Conservation (phyloP, 23 red algal genomes). For the Gracilaria gracilis region DNA sequence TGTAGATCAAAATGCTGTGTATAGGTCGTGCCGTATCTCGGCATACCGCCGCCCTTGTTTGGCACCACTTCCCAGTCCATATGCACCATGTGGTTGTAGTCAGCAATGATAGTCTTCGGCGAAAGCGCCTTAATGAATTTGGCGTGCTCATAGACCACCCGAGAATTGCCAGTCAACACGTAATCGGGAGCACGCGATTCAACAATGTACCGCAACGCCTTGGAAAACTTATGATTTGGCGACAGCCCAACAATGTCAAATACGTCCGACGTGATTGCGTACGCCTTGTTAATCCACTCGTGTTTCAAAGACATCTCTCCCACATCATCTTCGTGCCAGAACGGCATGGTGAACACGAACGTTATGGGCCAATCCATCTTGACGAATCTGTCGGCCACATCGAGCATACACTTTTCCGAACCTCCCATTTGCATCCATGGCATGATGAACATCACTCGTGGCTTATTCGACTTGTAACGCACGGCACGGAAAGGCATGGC, state of each 20-base stretch:
- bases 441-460: slow-evolving; percentile 59
- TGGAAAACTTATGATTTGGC: slow-evolving; percentile 68
- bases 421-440: slow-evolving; percentile 74
- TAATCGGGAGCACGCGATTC: slow-evolving; percentile 52
- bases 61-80: slow-evolving; percentile 53
- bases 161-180: slow-evolving; percentile 52
- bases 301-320: slow-evolving; percentile 60
- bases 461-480: not conserved
- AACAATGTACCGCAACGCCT: slow-evolving; percentile 42
- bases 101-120: slow-evolving; percentile 48
- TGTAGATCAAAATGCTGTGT: slow-evolving; percentile 40
- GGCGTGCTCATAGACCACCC: slow-evolving; percentile 64
- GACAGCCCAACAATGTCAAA: slow-evolving; percentile 63
- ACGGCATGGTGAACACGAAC: slow-evolving; percentile 68
- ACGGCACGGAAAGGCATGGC: slow-evolving; percentile 45
- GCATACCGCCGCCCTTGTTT: slow-evolving; percentile 58
- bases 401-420: slow-evolving; percentile 74
- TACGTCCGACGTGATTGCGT: slow-evolving; percentile 50
- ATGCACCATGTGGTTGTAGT: slow-evolving; percentile 67
- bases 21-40: slow-evolving; percentile 47
- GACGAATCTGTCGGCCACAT: slow-evolving; percentile 46
- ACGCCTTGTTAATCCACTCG: slow-evolving; percentile 63
- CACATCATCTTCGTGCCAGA: slow-evolving; percentile 55
- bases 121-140: slow-evolving; percentile 65
- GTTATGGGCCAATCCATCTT: slow-evolving; percentile 64